A percentile compares a stretch with the other conserved stretches of the same genome.
phyloP scores from a whole-genome alignment of 768 basidiomycete species.

The Sistotremastrum suecicum region DNA sequence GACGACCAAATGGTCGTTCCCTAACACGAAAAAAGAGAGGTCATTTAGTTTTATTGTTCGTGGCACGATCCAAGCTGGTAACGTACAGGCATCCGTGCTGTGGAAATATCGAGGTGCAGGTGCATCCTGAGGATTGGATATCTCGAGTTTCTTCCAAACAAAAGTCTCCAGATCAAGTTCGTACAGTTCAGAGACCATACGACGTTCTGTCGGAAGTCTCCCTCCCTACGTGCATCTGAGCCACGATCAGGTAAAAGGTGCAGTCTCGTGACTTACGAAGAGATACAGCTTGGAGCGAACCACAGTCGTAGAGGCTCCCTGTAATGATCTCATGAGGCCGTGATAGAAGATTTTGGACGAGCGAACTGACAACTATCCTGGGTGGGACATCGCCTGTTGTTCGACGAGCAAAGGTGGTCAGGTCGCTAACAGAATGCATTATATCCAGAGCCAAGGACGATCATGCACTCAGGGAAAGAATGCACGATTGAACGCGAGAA shows the following conservation, averaged over 20 bases:
- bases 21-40: slow-evolving; percentile 20
- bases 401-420: slow-evolving; percentile 74
- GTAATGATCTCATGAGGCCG: not conserved
- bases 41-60: not conserved
- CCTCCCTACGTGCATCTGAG: slow-evolving; percentile 47
- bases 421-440: slow-evolving; percentile 78
- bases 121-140: slow-evolving; percentile 48
- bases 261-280: slow-evolving; percentile 41
- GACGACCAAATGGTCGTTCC: slow-evolving; percentile 82
- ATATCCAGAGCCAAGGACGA: slow-evolving; percentile 5
- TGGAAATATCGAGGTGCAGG: slow-evolving; percentile 92
- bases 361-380: slow-evolving; percentile 62
- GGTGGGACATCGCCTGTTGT: slow-evolving; percentile 80
- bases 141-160: slow-evolving; percentile 58
- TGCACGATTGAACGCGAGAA: too few species aligned
- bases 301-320: slow-evolving; percentile 89
- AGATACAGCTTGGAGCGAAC: slow-evolving; percentile 81
- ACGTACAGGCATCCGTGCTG: slow-evolving; percentile 71
- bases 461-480: too few species aligned
- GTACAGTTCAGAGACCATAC: slow-evolving; percentile 86
- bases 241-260: not conserved
- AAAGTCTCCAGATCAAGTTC: slow-evolving; percentile 74
- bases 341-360: not conserved
- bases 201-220: slow-evolving; percentile 68
- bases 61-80: not conserved